These are phyloP conservation scores for Henckelia pumila DNA, from an alignment of 257 asterid genomes.

Conservation along the genomic window DNA sequence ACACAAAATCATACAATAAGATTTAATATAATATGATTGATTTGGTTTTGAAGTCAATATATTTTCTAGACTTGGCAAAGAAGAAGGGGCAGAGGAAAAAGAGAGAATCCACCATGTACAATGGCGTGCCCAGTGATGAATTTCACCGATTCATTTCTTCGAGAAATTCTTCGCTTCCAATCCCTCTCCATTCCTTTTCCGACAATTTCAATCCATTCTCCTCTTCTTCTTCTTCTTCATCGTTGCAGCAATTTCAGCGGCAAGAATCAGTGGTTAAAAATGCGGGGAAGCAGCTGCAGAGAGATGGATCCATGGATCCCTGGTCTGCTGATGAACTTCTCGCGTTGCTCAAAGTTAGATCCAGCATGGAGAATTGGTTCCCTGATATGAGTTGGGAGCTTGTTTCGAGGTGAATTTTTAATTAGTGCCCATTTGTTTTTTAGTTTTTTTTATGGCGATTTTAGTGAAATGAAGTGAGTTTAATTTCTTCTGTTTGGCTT, in stretches of 20 bases:
- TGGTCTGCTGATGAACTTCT: constrained; percentile 72
- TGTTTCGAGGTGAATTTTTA: constrained; percentile 53
- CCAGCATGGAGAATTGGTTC: constrained; percentile 66
- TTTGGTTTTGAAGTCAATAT: neutral
- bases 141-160: constrained; percentile 59
- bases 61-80: too few species aligned
- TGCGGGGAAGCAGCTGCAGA: constrained; percentile 21
- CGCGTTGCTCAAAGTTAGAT: constrained; percentile 61
- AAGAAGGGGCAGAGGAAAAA: constrained; percentile 6
- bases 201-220: constrained; percentile 42
- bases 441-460: neutral
- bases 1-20: too few species aligned
- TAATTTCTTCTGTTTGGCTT: neutral
- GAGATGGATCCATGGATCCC: constrained; percentile 32
- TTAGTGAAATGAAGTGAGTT: neutral
- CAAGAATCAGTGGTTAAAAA: neutral
- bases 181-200: constrained; percentile 31
- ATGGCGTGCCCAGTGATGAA: constrained; percentile 47
- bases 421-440: neutral
- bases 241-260: constrained; percentile 23
- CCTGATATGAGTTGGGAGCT: constrained; percentile 82
- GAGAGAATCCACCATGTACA: constrained; percentile 45
- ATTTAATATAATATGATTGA: too few species aligned
- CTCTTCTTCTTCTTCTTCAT: constrained; percentile 23
- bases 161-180: constrained; percentile 37